Evolutionary conservation across 805 yeast genomes (phyloP).

Genomic region (Pichia membranifaciens): DNA sequence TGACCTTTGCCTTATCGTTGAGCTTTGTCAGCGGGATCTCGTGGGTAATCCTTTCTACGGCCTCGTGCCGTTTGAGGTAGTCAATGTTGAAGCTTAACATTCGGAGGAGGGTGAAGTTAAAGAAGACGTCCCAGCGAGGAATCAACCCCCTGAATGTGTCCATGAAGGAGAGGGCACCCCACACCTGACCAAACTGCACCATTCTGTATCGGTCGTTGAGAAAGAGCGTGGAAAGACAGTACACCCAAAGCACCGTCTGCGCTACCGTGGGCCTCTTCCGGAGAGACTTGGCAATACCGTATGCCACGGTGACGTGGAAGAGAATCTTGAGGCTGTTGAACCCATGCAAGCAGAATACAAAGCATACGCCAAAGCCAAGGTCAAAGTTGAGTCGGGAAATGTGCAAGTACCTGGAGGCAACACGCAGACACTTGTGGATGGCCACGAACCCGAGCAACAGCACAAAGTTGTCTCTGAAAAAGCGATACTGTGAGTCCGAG

Average conservation of each 20-base stretch:
- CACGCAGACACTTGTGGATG: conserved; percentile 51
- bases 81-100: conserved; percentile 82
- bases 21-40: conserved; percentile 4
- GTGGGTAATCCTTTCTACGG: conserved; percentile 7
- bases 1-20: conserved; percentile 13
- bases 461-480: conserved; percentile 76
- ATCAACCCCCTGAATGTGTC: conserved; percentile 75
- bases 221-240: conserved; percentile 74
- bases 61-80: conserved; percentile 42
- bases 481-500: conserved; percentile 83
- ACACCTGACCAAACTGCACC: conserved; percentile 42
- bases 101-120: conserved; percentile 81
- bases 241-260: conserved; percentile 55
- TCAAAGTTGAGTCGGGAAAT: conserved; percentile 60
- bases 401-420: conserved; percentile 23
- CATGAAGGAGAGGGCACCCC: conserved; percentile 39
- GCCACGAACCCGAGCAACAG: conserved; percentile 50
- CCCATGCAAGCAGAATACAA: conserved; percentile 76
- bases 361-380: conserved; percentile 60
- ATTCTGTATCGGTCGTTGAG: conserved; percentile 64
- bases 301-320: conserved; percentile 52
- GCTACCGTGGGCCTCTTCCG: conserved; percentile 35
- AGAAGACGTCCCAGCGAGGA: conserved; percentile 92
- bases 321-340: conserved; percentile 58
- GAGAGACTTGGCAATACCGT: conserved; percentile 37